These are phyloP conservation scores for Onygenales sp. DNA, from an alignment of 2,329 filamentous ascomycete genomes.

Conservation along the genomic window DNA sequence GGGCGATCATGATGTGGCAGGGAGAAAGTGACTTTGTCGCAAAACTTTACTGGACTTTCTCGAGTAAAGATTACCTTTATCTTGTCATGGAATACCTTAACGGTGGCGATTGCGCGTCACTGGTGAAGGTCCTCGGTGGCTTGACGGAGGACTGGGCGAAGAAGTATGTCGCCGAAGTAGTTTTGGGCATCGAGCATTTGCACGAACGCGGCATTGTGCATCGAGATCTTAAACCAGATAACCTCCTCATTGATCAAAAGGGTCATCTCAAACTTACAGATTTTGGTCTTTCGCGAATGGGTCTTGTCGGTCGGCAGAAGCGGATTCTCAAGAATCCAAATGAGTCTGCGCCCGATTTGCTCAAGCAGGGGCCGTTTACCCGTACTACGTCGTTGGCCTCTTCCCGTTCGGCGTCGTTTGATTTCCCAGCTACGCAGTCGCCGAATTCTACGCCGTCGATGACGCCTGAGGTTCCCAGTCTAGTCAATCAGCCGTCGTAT, in stretches of 20 bases:
- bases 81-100: constrained; percentile 99
- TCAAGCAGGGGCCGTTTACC: constrained; percentile 86
- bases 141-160: constrained; percentile 96
- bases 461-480: constrained; percentile 61
- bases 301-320: constrained; percentile 91
- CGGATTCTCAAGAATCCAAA: constrained; percentile 68
- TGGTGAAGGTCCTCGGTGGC: constrained; percentile 88
- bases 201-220: constrained; percentile 94
- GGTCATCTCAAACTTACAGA: constrained; percentile 96
- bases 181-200: constrained; percentile 92
- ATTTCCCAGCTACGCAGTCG: constrained; percentile 71
- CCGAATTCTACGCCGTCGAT: constrained; percentile 79
- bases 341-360: constrained; percentile 81
- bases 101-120: constrained; percentile 88
- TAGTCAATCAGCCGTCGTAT: constrained; percentile 79
- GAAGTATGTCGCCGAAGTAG: constrained; percentile 92
- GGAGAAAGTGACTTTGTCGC: constrained; percentile 98
- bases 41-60: constrained; percentile 99
- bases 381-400: constrained; percentile 76
- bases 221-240: constrained; percentile 93
- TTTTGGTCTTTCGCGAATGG: constrained; percentile 95
- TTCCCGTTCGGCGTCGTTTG: constrained; percentile 87
- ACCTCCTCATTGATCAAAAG: constrained; percentile 91
- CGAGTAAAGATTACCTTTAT: constrained; percentile 97
- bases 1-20: constrained; percentile 99